Evolutionary conservation across 768 basidiomycete genomes (phyloP).

Genomic region (Mycena filopes): DNA sequence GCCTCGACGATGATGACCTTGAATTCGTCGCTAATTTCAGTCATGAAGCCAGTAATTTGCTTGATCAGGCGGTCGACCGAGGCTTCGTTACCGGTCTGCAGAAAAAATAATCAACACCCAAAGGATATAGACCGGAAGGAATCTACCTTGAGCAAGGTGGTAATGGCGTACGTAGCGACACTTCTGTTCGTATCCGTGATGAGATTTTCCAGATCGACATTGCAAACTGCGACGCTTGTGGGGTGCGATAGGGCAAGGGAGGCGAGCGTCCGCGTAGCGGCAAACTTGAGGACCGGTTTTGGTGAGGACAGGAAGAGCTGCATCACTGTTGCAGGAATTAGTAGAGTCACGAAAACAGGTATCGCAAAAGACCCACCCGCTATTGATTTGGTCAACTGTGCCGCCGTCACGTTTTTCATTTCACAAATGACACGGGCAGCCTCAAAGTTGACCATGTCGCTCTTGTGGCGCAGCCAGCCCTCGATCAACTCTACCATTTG

Average conservation of each 20-base stretch:
- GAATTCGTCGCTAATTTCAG: constrained; percentile 99
- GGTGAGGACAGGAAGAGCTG: constrained; percentile 97
- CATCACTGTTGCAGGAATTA: constrained; percentile 65
- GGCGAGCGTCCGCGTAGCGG: constrained; percentile 95
- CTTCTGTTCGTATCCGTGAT: constrained; percentile 96
- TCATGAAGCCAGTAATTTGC: constrained; percentile 99
- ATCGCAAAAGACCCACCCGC: constrained; percentile 71
- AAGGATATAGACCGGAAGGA: background rate
- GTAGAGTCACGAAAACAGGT: constrained; percentile 8
- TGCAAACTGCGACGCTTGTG: constrained; percentile 87
- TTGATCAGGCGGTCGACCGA: constrained; percentile 99
- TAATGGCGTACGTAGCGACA: constrained; percentile 98
- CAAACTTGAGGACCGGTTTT: constrained; percentile 95
- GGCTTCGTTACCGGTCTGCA: constrained; percentile 96
- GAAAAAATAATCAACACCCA: constrained; percentile 30
- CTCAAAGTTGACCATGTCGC: constrained; percentile 99
- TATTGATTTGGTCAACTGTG: constrained; percentile 88
- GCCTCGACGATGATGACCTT: constrained; percentile 99
- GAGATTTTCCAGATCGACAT: constrained; percentile 95
- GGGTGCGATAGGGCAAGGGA: constrained; percentile 90
- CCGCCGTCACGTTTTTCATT: constrained; percentile 83
- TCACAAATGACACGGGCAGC: constrained; percentile 98
- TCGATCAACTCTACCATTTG: constrained; percentile 96
- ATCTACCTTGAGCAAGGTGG: constrained; percentile 91
- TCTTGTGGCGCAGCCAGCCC: constrained; percentile 96